Base-by-base conservation (phyloP, 805 yeast species). In the Schwanniomyces occidentalis region DNA sequence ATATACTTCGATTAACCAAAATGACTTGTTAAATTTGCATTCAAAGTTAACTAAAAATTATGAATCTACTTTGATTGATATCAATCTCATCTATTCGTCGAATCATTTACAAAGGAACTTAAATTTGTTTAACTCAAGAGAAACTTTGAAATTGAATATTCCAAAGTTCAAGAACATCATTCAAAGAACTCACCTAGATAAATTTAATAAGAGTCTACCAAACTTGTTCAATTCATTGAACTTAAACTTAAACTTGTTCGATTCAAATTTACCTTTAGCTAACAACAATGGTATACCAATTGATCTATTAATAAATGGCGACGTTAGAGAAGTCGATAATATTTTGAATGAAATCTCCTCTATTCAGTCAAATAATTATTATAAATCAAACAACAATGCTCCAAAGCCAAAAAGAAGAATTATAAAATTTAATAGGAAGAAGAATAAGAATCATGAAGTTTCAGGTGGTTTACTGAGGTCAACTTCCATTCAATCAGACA, bases 111-210 rank as follows among this genome's bases (percentile, higher is more conserved):
- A 48, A 20, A 58, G 56, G 41, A 58, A 54, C 29, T 48, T 61
- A 12, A 42, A 52, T 4, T 64, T 91, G 39, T 75, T 79, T 30
- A 77, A 82, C 10, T 80, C 91, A 2, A 75, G 96, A 44, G 88
- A 85, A 45, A 86, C 97, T 0, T 68, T 91, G 41, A 78, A 85
- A n/a, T 58, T 91, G 30, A 70, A 75, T 16, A 73, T 85, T 1
- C 80, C 85, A 4, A 63, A 68, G 20, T 73, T 83, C 42, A 71
- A 69, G 17, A 78, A 75, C 41, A 72, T 79, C 3, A 70, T 81
- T 13, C 82, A 77, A 46, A 64, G 88, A 41, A 75, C 81, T 16
- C 63, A 67, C 58, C 66, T 61, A 56, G 77, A 55, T 32, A 67
- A 54, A 34, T 54, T 56, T 41, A 65, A 46, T 61, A 71, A 61